Evolutionary conservation across 352 stramenopile species (phyloP), one percentile per base, ranked within the genome.

Genomic region (Globisporangium paroecandrum): DNA sequence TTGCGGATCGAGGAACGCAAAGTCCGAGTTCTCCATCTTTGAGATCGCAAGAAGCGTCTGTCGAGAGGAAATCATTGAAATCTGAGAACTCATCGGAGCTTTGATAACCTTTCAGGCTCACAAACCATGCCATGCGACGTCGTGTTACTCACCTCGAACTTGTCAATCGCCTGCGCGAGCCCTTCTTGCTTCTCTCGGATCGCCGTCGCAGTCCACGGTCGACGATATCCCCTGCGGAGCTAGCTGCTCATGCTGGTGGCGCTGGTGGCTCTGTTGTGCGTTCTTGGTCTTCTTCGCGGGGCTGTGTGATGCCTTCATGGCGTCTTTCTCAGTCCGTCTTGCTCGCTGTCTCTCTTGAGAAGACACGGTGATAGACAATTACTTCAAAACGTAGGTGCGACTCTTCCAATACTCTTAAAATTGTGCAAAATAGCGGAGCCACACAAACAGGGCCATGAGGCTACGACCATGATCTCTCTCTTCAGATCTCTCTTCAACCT

Each of bases 21-120:
- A 91, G 59, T 91, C 77, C 1, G 74, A 62, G n/a, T 79, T 78
- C 5, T 71, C 78, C 0, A 62, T 68, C 46, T 67, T 62, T 1
- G 71, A 66, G 15, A 83, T 74, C 15, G 68, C 60, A 1, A 87
- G 63, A n/a, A 86, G 51, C 2, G 79, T 65, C 77, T 84, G 51
- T 49, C 20, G 1, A 53, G 22, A 13, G 63, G 10, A 27, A 18
- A 20, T 9, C 1, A 41, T 29, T 4, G 27, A 10, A 7, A 15
- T 2, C 20, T 43, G 25, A 25, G 27, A 34, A 54, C 2, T 22
- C 12, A 13, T 22, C 4, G 12, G 25, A n/a, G 24, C 51, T 10
- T 20, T 34, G 51, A 34, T 3, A 58, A 5, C 12, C 51, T 7
- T 36, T 58, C 51, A 34, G 24, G n/a, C 12, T 22, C 51, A n/a